Base-by-base conservation (phyloP, 208 protist species). In the Acanthamoeba culbertsoni region DNA sequence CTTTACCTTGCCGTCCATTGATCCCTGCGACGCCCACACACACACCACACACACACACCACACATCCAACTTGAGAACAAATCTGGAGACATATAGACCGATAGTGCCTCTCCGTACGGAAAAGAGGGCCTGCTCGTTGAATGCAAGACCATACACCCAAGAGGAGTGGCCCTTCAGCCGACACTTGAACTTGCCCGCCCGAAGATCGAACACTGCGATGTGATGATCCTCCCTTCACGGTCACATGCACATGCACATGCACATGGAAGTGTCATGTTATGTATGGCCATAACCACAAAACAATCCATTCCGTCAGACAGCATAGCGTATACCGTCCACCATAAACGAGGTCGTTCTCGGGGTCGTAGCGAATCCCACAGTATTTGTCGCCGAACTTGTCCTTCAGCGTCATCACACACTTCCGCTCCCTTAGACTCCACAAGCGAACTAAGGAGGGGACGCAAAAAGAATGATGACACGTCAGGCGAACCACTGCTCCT, bases 181-280 rank as follows among this genome's bases (percentile, higher is more conserved):
- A 28, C 73, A 57, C 73, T 40, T 51, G 10, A 86, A 37, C 73
- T 57, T 86, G 73, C 73, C 73, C 45, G 73, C 73, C 6, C 73
- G 73, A 51, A 86, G 43, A 55, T 86, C 73, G 37, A 86, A 86
- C 20, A 57, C 73, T 20, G 43, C 73, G 40, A 86, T 86, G 73
- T 86, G 73, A 18, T 51, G 26, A 28, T 86, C 73, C 73, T 86
- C 73, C 45, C 73, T 86, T 16, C 65, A 42, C 43, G 18, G 65
- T 20, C 33, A 77, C 35, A 77, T 1, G 33, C 0, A 73, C 28
- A 18, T 55, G 12, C 48, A 18, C 48, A 8, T 23, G 12, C 48
- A 55, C 48, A 18, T 18, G 55, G 31, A 63, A n/a, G 23, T 14
- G 31, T 63, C 55, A 63, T n/a, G 55, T 42, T 7, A n/a, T n/a